A percentile compares a stretch with the other conserved stretches of the same genome.
Evolutionary conservation across 345 rosid genomes (phyloP).

Genomic region (Hevea brasiliensis): DNA sequence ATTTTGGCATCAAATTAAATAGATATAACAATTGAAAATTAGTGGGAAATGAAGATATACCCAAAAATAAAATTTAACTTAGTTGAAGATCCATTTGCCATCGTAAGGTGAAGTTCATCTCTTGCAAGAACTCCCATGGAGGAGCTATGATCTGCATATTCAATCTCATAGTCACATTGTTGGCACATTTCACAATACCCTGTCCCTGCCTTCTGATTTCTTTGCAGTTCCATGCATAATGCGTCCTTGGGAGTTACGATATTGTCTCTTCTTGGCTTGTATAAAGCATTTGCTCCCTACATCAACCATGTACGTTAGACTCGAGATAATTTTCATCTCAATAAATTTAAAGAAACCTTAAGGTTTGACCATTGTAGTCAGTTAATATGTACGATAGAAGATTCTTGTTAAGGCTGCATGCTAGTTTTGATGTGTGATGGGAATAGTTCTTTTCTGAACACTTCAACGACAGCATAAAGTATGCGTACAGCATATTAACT

Average conservation of each 20-base stretch:
- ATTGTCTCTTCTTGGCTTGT: slow-evolving; percentile 62
- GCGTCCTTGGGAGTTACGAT: slow-evolving; percentile 54
- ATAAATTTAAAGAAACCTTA: neutral
- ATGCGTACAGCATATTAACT: neutral
- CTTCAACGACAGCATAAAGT: neutral
- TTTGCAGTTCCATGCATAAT: slow-evolving; percentile 67
- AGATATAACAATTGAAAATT: neutral
- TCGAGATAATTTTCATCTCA: neutral
- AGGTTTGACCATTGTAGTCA: slow-evolving; percentile 1
- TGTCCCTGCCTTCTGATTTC: slow-evolving; percentile 42
- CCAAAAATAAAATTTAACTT: slow-evolving; percentile 66
- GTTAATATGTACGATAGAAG: neutral
- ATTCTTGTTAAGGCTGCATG: neutral
- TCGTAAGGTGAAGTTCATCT: slow-evolving; percentile 67
- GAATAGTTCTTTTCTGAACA: neutral
- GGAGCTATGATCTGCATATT: slow-evolving; percentile 90
- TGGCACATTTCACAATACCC: slow-evolving; percentile 53
- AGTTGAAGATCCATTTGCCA: slow-evolving; percentile 64
- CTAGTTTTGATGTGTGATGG: neutral
- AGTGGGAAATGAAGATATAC: slow-evolving; percentile 29
- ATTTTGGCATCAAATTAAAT: slow-evolving; percentile 7
- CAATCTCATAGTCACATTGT: slow-evolving; percentile 95
- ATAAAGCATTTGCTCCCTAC: slow-evolving; percentile 86
- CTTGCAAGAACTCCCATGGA: slow-evolving; percentile 86
- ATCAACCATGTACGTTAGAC: slow-evolving; percentile 29